A percentile compares a stretch with the other conserved stretches of the same genome.
phyloP scores from a whole-genome alignment of 345 rosid genomes.

The Lepidium sativum region DNA sequence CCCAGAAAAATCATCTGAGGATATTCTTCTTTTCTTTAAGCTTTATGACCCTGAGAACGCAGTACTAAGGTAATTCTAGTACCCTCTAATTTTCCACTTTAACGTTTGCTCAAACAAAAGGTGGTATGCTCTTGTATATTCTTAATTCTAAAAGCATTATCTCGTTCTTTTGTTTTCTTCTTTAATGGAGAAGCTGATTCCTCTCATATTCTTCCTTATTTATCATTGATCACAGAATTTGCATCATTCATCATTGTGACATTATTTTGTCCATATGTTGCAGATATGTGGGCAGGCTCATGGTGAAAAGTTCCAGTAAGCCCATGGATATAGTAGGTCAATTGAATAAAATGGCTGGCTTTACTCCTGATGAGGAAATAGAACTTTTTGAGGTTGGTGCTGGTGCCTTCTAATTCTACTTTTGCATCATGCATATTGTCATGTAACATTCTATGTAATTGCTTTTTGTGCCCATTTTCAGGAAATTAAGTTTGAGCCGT shows the following conservation, averaged over 20 bases:
- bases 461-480: constrained; percentile 23
- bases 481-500: constrained; percentile 94
- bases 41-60: constrained; percentile 74
- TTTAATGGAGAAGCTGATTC: not conserved
- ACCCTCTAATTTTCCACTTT: not conserved
- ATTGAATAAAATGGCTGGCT: constrained; percentile 88
- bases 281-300: constrained; percentile 85
- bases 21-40: constrained; percentile 86
- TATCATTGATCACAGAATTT: not conserved
- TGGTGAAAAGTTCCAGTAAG: constrained; percentile 68
- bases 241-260: constrained; percentile 11
- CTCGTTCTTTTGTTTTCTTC: not conserved
- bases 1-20: constrained; percentile 63
- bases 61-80: constrained; percentile 55
- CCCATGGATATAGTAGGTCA: constrained; percentile 67
- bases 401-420: not conserved
- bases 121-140: not conserved
- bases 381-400: constrained; percentile 77
- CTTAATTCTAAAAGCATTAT: not conserved
- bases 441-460: constrained; percentile 5
- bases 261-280: constrained; percentile 10
- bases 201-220: not conserved
- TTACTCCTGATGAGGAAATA: constrained; percentile 75
- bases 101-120: not conserved
- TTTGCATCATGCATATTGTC: not conserved